A percentile compares a stretch with the other conserved stretches of the same genome.
Evolutionary conservation across 1,139 yeast genomes (phyloP).

Genomic region (Saccharomyces hybrid): DNA sequence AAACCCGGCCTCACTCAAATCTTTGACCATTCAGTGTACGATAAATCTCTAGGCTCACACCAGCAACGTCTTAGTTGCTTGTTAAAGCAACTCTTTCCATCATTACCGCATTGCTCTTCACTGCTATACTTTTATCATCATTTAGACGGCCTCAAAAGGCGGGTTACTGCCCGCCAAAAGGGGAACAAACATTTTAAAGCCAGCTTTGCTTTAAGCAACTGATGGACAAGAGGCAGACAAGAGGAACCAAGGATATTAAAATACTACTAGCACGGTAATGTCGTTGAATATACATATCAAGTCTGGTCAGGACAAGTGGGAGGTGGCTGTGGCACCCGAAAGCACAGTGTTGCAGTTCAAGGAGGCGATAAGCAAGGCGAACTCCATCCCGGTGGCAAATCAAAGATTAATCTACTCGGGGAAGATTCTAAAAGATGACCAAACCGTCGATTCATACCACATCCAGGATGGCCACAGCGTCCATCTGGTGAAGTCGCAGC

Average conservation of each 20-base stretch:
- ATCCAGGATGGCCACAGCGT: constrained; percentile 80
- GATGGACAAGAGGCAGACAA: not conserved
- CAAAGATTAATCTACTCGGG: constrained; percentile 93
- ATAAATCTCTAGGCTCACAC: not conserved
- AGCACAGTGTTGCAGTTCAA: constrained; percentile 65
- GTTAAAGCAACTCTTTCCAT: not conserved
- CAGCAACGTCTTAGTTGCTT: not conserved
- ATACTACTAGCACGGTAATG: constrained; percentile 12
- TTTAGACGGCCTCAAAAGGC: not conserved
- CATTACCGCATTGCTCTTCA: not conserved
- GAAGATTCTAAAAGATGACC: constrained; percentile 79
- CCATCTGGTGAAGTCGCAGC: constrained; percentile 70
- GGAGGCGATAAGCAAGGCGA: constrained; percentile 47
- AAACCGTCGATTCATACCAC: constrained; percentile 67
- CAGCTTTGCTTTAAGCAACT: not conserved
- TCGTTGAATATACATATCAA: constrained; percentile 27
- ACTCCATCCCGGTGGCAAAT: constrained; percentile 62
- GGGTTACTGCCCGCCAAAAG: not conserved
- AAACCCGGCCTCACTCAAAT: not conserved
- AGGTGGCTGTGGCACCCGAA: constrained; percentile 47
- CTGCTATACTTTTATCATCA: not conserved
- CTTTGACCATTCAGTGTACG: not conserved
- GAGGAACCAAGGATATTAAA: not conserved
- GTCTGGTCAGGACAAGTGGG: constrained; percentile 74
- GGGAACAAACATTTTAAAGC: not conserved